These are phyloP conservation scores for Geotrichum ghanense DNA, from an alignment of 805 yeast genomes.

Conservation along the genomic window DNA sequence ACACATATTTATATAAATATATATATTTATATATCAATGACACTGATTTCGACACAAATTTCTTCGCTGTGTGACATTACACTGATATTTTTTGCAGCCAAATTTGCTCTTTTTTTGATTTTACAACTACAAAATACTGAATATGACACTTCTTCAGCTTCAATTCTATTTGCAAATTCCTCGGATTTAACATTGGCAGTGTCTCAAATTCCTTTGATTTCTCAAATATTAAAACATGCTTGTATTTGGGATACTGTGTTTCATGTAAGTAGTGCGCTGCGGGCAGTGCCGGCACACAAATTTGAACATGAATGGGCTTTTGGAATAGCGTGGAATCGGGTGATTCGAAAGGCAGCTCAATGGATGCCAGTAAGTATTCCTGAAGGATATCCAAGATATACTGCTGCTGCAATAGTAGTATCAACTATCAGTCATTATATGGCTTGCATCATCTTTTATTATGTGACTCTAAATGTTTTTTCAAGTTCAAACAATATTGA, in stretches of 20 bases:
- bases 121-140: not conserved
- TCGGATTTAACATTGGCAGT: not conserved
- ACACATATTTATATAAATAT: no score
- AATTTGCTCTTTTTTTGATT: not conserved
- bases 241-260: slow-evolving; percentile 83
- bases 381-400: slow-evolving; percentile 22
- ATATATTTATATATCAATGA: no score
- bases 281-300: slow-evolving; percentile 27
- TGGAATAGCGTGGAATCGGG: slow-evolving; percentile 62
- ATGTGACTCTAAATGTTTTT: not conserved
- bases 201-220: no score
- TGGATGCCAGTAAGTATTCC: slow-evolving; percentile 5
- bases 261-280: slow-evolving; percentile 45
- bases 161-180: slow-evolving; percentile 4
- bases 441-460: slow-evolving; percentile 29
- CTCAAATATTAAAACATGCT: slow-evolving; percentile 25
- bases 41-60: not conserved
- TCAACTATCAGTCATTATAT: slow-evolving; percentile 36
- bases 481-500: not conserved
- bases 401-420: slow-evolving; percentile 34
- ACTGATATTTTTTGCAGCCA: not conserved
- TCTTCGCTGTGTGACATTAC: not conserved
- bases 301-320: slow-evolving; percentile 91
- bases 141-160: slow-evolving; percentile 6
- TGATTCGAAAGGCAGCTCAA: slow-evolving; percentile 25